Evolutionary conservation across 139 green algal species (phyloP).

Genomic region (Zygnema cylindricum): DNA sequence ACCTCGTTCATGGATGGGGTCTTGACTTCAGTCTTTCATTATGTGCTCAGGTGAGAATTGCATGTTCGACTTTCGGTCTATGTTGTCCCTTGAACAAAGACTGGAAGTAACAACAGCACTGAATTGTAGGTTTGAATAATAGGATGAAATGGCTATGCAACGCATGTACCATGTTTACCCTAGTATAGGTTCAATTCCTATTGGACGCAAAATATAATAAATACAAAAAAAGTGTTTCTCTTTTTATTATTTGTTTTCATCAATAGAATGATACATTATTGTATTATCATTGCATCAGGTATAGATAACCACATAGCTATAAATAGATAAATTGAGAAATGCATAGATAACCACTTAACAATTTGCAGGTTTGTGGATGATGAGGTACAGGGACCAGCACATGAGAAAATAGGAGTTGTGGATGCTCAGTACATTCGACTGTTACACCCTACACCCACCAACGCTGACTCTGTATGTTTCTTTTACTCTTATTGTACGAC

Average conservation of each 20-base stretch:
- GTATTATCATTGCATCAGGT: neutral
- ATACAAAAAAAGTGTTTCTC: neutral
- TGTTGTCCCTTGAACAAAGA: neutral
- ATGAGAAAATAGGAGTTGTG: constrained; percentile 12
- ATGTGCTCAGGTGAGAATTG: constrained; percentile 19
- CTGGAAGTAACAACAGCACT: neutral
- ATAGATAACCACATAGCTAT: neutral
- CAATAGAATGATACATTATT: neutral
- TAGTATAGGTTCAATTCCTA: neutral
- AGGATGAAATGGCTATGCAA: neutral
- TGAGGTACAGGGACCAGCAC: neutral
- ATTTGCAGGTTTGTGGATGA: neutral
- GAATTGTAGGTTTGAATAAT: neutral
- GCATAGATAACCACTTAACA: neutral
- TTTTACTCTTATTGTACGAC: too few relatives aligned
- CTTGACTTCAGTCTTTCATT: constrained; percentile 25
- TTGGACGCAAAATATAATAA: neutral
- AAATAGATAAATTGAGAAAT: neutral
- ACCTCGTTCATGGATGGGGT: constrained; percentile 42
- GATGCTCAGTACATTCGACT: constrained; percentile 23
- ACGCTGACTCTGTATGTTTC: neutral
- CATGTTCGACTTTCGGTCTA: neutral
- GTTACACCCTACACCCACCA: neutral
- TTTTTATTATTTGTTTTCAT: neutral
- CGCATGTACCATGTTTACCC: neutral